A percentile compares a stretch with the other conserved stretches of the same genome.
phyloP scores from a whole-genome alignment of 2,329 filamentous ascomycete species.

The Rhynchosporium agropyri region DNA sequence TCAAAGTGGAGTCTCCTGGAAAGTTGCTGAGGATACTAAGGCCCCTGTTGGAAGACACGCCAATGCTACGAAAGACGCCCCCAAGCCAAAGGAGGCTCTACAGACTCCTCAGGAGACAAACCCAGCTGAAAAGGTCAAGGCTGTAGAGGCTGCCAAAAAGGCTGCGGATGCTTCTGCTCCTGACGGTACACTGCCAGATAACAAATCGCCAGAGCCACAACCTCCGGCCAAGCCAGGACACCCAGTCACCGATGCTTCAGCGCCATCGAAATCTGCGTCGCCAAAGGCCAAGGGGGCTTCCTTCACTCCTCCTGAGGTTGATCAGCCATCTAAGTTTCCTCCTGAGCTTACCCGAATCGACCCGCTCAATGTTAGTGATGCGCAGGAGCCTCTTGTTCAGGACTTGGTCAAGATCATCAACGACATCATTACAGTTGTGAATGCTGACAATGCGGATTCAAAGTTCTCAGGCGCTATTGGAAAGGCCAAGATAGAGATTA shows the following conservation, averaged over 20 bases:
- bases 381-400: constrained; percentile 84
- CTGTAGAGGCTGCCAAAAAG: constrained; percentile 43
- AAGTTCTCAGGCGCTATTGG: constrained; percentile 78
- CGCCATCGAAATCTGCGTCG: background rate
- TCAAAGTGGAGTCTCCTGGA: constrained; percentile 83
- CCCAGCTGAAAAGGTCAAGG: constrained; percentile 40
- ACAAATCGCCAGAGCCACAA: constrained; percentile 34
- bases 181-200: constrained; percentile 27
- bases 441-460: constrained; percentile 76
- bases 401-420: constrained; percentile 95
- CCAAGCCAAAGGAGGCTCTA: constrained; percentile 36
- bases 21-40: constrained; percentile 65
- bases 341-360: constrained; percentile 71
- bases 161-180: constrained; percentile 36
- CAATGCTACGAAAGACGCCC: constrained; percentile 50
- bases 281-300: constrained; percentile 21
- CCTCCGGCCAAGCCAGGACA: constrained; percentile 28
- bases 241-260: constrained; percentile 19
- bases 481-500: constrained; percentile 83
- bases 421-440: constrained; percentile 91
- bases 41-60: constrained; percentile 59
- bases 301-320: constrained; percentile 59
- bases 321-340: constrained; percentile 66
- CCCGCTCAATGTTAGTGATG: constrained; percentile 72
- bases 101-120: constrained; percentile 39